A percentile compares a stretch with the other conserved stretches of the same genome.
phyloP scores from a whole-genome alignment of 345 rosid genomes.

The Eutrema yunnanense region DNA sequence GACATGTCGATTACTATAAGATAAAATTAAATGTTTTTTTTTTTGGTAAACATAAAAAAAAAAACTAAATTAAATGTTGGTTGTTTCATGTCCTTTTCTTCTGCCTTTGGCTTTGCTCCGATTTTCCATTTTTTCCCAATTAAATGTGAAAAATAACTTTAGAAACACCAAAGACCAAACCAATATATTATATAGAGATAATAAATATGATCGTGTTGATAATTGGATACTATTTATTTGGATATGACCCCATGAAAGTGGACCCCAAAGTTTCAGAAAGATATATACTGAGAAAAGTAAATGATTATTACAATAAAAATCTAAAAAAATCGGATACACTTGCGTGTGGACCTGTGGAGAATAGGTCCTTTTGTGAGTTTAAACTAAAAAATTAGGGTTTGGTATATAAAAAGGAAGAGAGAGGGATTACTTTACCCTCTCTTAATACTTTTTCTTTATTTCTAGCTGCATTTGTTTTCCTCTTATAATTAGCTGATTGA shows the following conservation, averaged over 20 bases:
- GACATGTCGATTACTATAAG: conserved; percentile 15
- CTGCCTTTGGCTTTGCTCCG: conserved; percentile 13
- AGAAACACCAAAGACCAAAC: conserved; percentile 9
- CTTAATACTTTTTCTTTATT: too few relatives aligned
- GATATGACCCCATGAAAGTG: conserved; percentile 15
- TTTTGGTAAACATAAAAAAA: too few relatives aligned
- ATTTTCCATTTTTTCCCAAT: neutral
- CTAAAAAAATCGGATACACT: neutral
- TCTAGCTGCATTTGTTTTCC: too few relatives aligned
- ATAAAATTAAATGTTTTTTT: conserved; percentile 21
- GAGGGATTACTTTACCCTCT: too few relatives aligned
- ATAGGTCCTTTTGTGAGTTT: too few relatives aligned
- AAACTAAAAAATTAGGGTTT: too few relatives aligned
- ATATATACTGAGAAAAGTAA: neutral
- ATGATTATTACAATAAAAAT: neutral
- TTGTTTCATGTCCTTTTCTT: conserved; percentile 32
- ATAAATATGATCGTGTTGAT: conserved; percentile 18
- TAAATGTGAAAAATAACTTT: neutral
- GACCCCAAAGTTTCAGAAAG: conserved; percentile 12
- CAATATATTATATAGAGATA: conserved; percentile 6
- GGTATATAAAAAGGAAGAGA: too few relatives aligned
- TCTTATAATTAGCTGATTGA: too few relatives aligned
- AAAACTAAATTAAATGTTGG: conserved; percentile 22
- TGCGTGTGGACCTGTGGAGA: too few relatives aligned
- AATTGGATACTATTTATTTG: conserved; percentile 13